These are phyloP conservation scores for Fraxinus pennsylvanica DNA, from an alignment of 257 asterid species.

Conservation along the genomic window DNA sequence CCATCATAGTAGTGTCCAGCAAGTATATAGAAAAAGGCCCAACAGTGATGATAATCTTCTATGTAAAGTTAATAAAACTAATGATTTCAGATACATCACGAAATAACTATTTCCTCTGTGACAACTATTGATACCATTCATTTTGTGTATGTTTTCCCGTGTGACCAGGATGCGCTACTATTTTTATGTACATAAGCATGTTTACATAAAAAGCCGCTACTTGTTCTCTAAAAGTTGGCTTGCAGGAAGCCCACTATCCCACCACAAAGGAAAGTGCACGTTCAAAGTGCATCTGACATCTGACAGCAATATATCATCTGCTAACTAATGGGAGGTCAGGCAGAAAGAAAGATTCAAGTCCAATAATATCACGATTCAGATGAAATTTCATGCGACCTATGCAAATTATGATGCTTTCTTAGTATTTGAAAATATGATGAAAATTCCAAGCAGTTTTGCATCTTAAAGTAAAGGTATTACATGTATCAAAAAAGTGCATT, in stretches of 20 bases:
- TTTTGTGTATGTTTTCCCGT: not conserved
- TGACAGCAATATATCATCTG: slow-evolving; percentile 1
- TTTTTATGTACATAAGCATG: not conserved
- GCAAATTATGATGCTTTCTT: slow-evolving; percentile 3
- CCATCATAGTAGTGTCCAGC: not conserved
- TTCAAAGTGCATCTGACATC: not conserved
- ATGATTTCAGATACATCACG: not conserved
- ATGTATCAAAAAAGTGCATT: not conserved
- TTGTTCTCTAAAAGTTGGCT: not conserved
- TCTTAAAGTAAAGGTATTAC: not conserved
- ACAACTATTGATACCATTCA: not conserved
- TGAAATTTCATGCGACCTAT: slow-evolving; percentile 3
- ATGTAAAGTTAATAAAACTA: not conserved
- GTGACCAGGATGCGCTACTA: not conserved
- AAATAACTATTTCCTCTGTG: not conserved
- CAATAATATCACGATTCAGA: not conserved
- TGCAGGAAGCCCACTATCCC: not conserved
- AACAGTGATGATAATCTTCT: not conserved
- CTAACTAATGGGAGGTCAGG: not conserved
- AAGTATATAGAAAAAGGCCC: not conserved
- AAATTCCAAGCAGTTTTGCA: not conserved
- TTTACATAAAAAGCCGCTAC: not conserved
- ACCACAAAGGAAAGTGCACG: not conserved
- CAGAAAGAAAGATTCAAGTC: not conserved
- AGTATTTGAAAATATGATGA: not conserved